Evolutionary conservation across 2,329 filamentous ascomycete species (phyloP).

Genomic region (Neopestalotiopsis sp.): DNA sequence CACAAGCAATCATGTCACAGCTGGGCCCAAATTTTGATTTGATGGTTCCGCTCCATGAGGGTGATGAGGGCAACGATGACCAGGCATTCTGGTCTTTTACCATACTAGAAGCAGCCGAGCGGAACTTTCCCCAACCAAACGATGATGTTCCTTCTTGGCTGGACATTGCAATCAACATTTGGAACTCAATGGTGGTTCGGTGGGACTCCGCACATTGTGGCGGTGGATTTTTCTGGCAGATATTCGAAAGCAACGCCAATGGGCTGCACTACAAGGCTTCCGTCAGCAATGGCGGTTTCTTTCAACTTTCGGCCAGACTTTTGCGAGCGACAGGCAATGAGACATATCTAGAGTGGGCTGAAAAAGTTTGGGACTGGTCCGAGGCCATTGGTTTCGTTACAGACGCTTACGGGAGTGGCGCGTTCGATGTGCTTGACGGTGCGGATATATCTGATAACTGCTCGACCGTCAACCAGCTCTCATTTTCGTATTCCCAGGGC

Average conservation of each 20-base stretch:
- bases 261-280: slow-evolving; percentile 86
- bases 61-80: slow-evolving; percentile 76
- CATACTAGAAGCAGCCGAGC: slow-evolving; percentile 71
- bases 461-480: slow-evolving; percentile 53
- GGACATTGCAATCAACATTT: slow-evolving; percentile 71
- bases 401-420: slow-evolving; percentile 44
- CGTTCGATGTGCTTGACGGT: slow-evolving; percentile 61
- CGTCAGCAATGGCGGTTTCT: slow-evolving; percentile 81
- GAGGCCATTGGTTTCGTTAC: slow-evolving; percentile 61
- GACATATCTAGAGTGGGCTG: slow-evolving; percentile 71
- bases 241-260: slow-evolving; percentile 73
- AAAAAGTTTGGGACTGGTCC: slow-evolving; percentile 71
- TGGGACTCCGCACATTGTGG: slow-evolving; percentile 73
- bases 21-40: slow-evolving; percentile 63
- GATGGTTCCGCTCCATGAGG: slow-evolving; percentile 59
- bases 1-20: slow-evolving; percentile 63
- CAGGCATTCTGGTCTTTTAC: slow-evolving; percentile 76
- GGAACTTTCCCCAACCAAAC: slow-evolving; percentile 68
- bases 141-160: slow-evolving; percentile 65
- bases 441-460: slow-evolving; percentile 61
- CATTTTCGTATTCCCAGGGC: slow-evolving; percentile 70
- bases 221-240: slow-evolving; percentile 83
- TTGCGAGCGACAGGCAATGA: slow-evolving; percentile 71
- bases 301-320: slow-evolving; percentile 78
- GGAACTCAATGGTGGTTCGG: slow-evolving; percentile 70